Base-by-base conservation (phyloP, 2,329 filamentous ascomycete species). In the Curvularia sp. region DNA sequence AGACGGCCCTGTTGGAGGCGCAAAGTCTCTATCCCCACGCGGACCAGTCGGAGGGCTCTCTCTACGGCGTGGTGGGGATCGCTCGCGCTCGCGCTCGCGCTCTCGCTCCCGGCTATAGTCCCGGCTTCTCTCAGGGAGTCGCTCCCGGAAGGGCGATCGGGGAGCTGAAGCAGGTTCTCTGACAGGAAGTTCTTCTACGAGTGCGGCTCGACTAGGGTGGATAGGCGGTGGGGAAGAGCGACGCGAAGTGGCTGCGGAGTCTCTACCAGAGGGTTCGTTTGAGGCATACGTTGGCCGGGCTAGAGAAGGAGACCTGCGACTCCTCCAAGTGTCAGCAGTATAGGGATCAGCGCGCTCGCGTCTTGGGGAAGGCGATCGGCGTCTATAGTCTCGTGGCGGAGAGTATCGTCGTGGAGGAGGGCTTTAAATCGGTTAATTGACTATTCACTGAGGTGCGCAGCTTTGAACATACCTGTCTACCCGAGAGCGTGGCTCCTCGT, bases 171-270 rank as follows among this genome's bases (percentile, higher is more conserved):
- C 64, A 55, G 74, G 63, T 18, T 74, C 67, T 59, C 78, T 64
- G 15, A 48, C 46, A 23, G 63, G 48, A 23, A 61, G 59, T 2
- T 71, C 68, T 13, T 70, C 68, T 53, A 78, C 68, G 18, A 81
- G 68, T 47, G 78, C 80, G 49, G 80, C 70, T 64, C 84, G 80
- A 63, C 86, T 87, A 15, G 82, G 80, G 66, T 86, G 84, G 13
- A 83, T 75, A 12, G 79, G 74, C 25, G 79, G 83, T 15, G 87
- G 87, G 5, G 87, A 89, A 8, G 87, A 87, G 48, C 85, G 81
- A 55, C 86, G 82, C 21, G 87, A 89, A 28, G 84, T 86, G 19
- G 81, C 75, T 19, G 77, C 81, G 8, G 87, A 88, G 38, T 81
- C 83, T 55, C 81, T 77, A 21, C 80, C 83, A 21, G 83, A 85